A percentile compares a stretch with the other conserved stretches of the same genome.
phyloP scores from a whole-genome alignment of 2,329 filamentous ascomycete genomes.

The Aspergillus fumigatiaffinis region DNA sequence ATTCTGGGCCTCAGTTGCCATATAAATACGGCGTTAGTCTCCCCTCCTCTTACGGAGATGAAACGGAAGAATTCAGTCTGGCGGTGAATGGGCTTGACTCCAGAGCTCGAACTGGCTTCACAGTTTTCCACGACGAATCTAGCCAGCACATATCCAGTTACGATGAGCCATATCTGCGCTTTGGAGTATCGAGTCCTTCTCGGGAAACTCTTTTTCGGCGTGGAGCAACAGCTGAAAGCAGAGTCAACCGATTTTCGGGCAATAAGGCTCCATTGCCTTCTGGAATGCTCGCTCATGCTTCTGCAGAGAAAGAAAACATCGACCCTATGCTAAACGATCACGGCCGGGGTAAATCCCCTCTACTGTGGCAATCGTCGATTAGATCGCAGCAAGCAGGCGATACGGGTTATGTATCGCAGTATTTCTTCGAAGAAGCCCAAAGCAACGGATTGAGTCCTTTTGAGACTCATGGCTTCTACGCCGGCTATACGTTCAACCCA shows the following conservation, averaged over 20 bases:
- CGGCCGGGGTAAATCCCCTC: conserved; percentile 21
- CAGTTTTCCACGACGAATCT: conserved; percentile 37
- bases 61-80: conserved; percentile 33
- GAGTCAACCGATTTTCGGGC: conserved; percentile 11
- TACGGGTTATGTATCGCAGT: conserved; percentile 20
- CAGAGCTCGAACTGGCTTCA: conserved; percentile 27
- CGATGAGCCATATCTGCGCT: conserved; percentile 8
- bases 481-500: conserved; percentile 32
- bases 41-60: conserved; percentile 19
- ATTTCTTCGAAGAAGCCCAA: conserved; percentile 22
- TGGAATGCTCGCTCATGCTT: conserved; percentile 7
- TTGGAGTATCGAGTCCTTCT: conserved; percentile 15
- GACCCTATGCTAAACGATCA: conserved; percentile 29
- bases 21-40: conserved; percentile 15
- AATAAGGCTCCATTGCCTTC: conserved; percentile 9
- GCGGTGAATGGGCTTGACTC: conserved; percentile 27
- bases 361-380: conserved; percentile 24
- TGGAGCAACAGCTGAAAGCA: conserved; percentile 5
- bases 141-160: conserved; percentile 3
- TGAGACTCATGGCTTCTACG: conserved; percentile 21
- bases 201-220: conserved; percentile 20
- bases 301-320: conserved; percentile 36
- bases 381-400: conserved; percentile 15
- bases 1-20: conserved; percentile 15
- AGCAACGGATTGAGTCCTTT: conserved; percentile 20